A percentile compares a stretch with the other conserved stretches of the same genome.
Conservation (phyloP, 1,284 basidiomycete genomes). For the Ustilago sp. region DNA sequence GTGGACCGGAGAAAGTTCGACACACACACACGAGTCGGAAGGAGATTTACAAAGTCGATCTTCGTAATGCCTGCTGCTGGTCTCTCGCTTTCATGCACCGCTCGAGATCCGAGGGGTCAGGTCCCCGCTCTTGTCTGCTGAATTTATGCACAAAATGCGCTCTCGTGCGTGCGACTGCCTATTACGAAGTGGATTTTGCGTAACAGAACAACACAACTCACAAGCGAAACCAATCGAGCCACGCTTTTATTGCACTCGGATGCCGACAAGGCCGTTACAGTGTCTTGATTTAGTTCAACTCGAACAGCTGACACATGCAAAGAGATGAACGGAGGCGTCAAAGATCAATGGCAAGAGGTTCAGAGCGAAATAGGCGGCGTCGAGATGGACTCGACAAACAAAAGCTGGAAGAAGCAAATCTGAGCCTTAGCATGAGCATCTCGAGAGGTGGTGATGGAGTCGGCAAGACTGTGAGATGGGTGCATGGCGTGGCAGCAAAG, state of each 20-base stretch:
- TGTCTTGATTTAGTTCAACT: not conserved
- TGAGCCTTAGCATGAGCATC: conserved; percentile 1
- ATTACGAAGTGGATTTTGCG: conserved; percentile 41
- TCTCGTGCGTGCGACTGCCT: not conserved
- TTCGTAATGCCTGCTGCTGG: conserved; percentile 6
- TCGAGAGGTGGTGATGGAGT: conserved; percentile 1
- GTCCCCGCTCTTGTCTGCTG: not conserved
- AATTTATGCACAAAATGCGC: conserved; percentile 9
- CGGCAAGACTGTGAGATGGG: not conserved
- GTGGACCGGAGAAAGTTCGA: not conserved
- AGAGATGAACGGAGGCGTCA: not conserved
- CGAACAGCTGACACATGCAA: not conserved
- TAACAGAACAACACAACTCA: not conserved
- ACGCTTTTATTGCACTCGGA: not conserved
- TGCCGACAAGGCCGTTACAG: not conserved
- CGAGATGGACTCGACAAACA: not conserved
- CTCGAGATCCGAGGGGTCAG: not conserved
- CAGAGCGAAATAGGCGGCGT: not conserved
- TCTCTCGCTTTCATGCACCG: not conserved
- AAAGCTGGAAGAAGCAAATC: not conserved
- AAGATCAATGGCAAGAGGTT: not conserved
- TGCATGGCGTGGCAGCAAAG: not conserved
- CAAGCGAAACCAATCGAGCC: not conserved
- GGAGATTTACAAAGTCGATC: conserved; percentile 9
- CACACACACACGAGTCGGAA: not conserved